Evolutionary conservation across 1,139 yeast species (phyloP), one percentile per base, ranked within the genome.

Genomic region (Nakaseomyces glabratus): DNA sequence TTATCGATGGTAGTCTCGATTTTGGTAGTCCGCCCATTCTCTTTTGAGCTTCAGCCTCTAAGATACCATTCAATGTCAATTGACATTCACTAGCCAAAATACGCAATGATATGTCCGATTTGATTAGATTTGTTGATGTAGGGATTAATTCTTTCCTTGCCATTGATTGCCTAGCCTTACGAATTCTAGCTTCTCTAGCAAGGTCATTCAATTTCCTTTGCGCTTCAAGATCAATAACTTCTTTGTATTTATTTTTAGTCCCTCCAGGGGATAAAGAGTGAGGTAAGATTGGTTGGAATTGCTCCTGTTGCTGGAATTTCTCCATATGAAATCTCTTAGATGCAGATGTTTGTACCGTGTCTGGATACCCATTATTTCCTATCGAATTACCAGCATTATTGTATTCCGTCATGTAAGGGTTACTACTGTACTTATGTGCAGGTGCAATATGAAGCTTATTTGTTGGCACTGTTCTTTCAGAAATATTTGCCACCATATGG

Each of bases 191-290:
- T 36, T 56, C 57, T 24, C 58, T 47, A 5, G 58, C 59, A 35
- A 55, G 36, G 28, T 54, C 58, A 37, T 55, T 55, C 21, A 55
- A 38, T 36, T 44, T 55, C 33, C 46, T 46, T 39, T 56, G 60
- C 14, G 58, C 48, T 28, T 55, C 59, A 29, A 55, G 35, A 38
- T 58, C 62, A 16, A 57, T 50, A 37, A 77, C 76, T 52, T 84
- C 93, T 58, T 79, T 81, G 60, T 88, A 88, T 61, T 88, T 88
- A 59, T 70, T 78, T 57, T 77, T 81, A 34, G 95, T 85, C 49
- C 86, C 88, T 46, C 90, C 90, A 11, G 97, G 97, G 19, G 96
- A 86, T 52, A 88, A 69, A 1, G 95, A 82, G 47, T 77, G 81
- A 28, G 97, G 97, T 47, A 88, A 66, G 46, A 88, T 70, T 4